A percentile compares a stretch with the other conserved stretches of the same genome.
Evolutionary conservation across 352 stramenopile species (phyloP).

Genomic region (Pythium rishiriense): DNA sequence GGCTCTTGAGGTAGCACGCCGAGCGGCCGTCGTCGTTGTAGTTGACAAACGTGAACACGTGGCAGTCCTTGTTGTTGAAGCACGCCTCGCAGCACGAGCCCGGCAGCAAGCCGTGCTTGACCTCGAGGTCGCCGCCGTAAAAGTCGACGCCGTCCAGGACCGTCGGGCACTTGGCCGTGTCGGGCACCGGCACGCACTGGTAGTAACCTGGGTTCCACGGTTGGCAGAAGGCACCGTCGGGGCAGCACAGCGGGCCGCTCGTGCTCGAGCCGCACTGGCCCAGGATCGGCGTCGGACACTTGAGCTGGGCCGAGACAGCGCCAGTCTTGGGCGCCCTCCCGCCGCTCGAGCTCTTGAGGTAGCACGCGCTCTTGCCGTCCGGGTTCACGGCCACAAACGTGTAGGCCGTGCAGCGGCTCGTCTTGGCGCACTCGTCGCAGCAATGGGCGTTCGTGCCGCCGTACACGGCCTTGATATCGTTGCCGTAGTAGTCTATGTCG

Average conservation of each 20-base stretch:
- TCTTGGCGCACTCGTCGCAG: slow-evolving; percentile 44
- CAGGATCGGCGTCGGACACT: slow-evolving; percentile 33
- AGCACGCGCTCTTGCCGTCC: slow-evolving; percentile 48
- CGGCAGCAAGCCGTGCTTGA: slow-evolving; percentile 40
- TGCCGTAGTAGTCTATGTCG: slow-evolving; percentile 52
- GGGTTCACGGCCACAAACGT: slow-evolving; percentile 51
- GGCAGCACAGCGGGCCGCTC: slow-evolving; percentile 42
- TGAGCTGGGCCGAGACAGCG: slow-evolving; percentile 29
- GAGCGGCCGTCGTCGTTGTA: slow-evolving; percentile 49
- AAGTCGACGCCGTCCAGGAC: slow-evolving; percentile 44
- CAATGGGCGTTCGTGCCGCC: slow-evolving; percentile 34
- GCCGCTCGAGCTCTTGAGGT: slow-evolving; percentile 38
- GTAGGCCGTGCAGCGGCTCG: slow-evolving; percentile 47
- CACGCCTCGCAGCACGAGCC: slow-evolving; percentile 55
- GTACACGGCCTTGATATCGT: slow-evolving; percentile 45
- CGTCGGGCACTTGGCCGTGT: slow-evolving; percentile 39
- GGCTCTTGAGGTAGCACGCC: slow-evolving; percentile 61
- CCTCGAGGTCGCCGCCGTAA: slow-evolving; percentile 47
- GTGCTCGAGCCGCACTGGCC: slow-evolving; percentile 39
- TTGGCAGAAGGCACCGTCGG: slow-evolving; percentile 46
- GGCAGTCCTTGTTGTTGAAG: slow-evolving; percentile 34
- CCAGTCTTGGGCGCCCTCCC: slow-evolving; percentile 31
- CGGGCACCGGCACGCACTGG: slow-evolving; percentile 44
- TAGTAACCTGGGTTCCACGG: slow-evolving; percentile 63
- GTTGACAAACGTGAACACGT: slow-evolving; percentile 60